phyloP scores from a whole-genome alignment of 148 eudicot genomes.

The Rhododendron williamsianum region DNA sequence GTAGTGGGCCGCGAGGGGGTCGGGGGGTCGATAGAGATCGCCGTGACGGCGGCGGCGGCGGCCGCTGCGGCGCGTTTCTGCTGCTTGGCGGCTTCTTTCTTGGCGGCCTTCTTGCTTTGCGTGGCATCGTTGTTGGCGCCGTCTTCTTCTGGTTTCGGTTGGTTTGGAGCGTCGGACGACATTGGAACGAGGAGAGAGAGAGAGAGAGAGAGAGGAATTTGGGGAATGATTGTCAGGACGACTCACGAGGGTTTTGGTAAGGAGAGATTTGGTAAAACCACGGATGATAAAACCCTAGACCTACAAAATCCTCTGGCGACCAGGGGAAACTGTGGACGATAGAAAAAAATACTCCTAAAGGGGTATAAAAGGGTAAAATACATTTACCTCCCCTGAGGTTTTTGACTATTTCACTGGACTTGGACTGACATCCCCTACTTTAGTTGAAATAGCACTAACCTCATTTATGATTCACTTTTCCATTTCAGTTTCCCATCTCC shows the following conservation, averaged over 20 bases:
- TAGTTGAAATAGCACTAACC: too few species aligned
- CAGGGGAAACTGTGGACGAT: not conserved
- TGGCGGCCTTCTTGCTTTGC: slow-evolving; percentile 56
- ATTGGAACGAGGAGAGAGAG: not conserved
- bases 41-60: slow-evolving; percentile 14
- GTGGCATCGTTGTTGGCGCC: not conserved
- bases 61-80: slow-evolving; percentile 44
- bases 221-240: not conserved
- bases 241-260: not conserved
- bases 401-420: too few species aligned
- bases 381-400: not conserved
- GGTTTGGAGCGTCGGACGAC: not conserved
- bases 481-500: too few species aligned
- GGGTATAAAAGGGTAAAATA: too few species aligned
- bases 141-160: not conserved
- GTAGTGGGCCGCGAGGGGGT: slow-evolving; percentile 56
- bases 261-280: not conserved
- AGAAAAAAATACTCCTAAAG: too few species aligned
- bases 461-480: too few species aligned
- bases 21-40: slow-evolving; percentile 26
- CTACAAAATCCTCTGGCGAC: not conserved
- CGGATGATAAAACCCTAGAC: not conserved
- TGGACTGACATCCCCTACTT: not conserved
- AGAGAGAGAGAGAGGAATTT: not conserved
- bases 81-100: slow-evolving; percentile 67